Evolutionary conservation across 495 filamentous ascomycete genomes (phyloP).

Genomic region (Margaritispora aquatica): DNA sequence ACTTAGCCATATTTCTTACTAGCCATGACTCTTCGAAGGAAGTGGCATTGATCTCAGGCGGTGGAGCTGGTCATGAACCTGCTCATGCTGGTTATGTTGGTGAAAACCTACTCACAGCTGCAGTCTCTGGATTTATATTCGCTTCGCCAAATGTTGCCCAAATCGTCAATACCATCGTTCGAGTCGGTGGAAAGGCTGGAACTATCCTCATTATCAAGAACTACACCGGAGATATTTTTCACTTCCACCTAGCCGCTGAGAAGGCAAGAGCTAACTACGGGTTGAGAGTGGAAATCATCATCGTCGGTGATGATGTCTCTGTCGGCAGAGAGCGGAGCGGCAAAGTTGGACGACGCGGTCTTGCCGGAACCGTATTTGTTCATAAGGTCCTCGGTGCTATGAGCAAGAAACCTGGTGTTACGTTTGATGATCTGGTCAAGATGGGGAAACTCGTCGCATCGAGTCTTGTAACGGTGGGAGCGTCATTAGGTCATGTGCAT

Average conservation of each 20-base stretch:
- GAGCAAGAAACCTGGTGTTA: slow-evolving; percentile 56
- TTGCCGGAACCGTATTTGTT: slow-evolving; percentile 68
- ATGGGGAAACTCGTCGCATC: slow-evolving; percentile 62
- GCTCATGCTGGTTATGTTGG: slow-evolving; percentile 61
- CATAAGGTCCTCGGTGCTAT: slow-evolving; percentile 82
- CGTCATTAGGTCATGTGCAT: slow-evolving; percentile 79
- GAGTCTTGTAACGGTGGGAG: slow-evolving; percentile 77
- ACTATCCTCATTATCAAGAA: slow-evolving; percentile 59
- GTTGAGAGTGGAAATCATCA: slow-evolving; percentile 43
- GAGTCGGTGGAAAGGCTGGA: slow-evolving; percentile 49
- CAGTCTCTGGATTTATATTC: slow-evolving; percentile 56
- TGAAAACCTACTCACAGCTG: slow-evolving; percentile 51
- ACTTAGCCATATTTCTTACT: not conserved
- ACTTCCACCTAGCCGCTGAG: slow-evolving; percentile 58
- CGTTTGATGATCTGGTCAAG: slow-evolving; percentile 56
- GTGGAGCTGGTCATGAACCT: slow-evolving; percentile 57
- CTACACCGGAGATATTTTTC: slow-evolving; percentile 60
- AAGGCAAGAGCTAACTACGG: slow-evolving; percentile 49
- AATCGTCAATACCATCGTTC: slow-evolving; percentile 49
- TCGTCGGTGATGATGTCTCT: slow-evolving; percentile 53
- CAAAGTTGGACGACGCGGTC: slow-evolving; percentile 50
- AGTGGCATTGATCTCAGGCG: slow-evolving; percentile 54
- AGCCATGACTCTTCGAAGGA: not conserved
- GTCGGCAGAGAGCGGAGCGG: slow-evolving; percentile 49
- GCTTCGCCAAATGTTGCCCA: slow-evolving; percentile 57